phyloP scores from a whole-genome alignment of 805 yeast genomes.

The Metschnikowia vanudenii region DNA sequence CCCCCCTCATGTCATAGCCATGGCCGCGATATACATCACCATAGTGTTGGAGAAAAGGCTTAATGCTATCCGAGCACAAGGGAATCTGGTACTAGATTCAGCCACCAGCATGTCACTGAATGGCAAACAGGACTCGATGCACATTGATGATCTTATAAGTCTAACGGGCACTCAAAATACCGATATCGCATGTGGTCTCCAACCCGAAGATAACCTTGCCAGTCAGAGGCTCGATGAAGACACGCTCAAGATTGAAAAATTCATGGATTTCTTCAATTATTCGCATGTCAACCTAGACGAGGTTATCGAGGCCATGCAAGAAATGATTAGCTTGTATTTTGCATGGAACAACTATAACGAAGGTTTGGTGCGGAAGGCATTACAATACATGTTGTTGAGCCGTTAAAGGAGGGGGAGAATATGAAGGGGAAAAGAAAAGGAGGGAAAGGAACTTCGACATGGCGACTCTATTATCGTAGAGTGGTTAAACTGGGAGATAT shows the following conservation, averaged over 20 bases:
- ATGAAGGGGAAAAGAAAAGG: background rate
- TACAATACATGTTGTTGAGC: constrained; percentile 42
- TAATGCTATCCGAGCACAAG: constrained; percentile 19
- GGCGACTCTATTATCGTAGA: background rate
- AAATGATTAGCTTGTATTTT: constrained; percentile 74
- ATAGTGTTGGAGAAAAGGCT: constrained; percentile 52
- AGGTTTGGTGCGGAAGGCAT: constrained; percentile 47
- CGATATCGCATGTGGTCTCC: constrained; percentile 4
- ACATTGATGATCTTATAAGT: constrained; percentile 39
- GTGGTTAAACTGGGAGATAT: too few relatives aligned
- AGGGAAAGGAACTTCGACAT: background rate
- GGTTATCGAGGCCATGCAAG: constrained; percentile 81
- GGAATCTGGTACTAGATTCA: constrained; percentile 6
- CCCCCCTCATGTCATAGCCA: constrained; percentile 88
- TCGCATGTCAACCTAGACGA: constrained; percentile 76
- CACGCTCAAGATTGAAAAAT: constrained; percentile 49
- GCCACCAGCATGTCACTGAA: constrained; percentile 18
- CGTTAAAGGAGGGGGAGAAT: constrained; percentile 14
- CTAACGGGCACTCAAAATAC: constrained; percentile 14
- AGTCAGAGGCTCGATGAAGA: constrained; percentile 35
- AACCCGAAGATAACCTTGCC: constrained; percentile 19
- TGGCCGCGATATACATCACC: constrained; percentile 78
- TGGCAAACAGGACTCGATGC: constrained; percentile 23
- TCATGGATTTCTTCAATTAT: constrained; percentile 66
- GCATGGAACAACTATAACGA: constrained; percentile 88